A percentile compares a stretch with the other conserved stretches of the same genome.
Conservation (phyloP, 1,284 basidiomycete species). For the Malassezia furfur region DNA sequence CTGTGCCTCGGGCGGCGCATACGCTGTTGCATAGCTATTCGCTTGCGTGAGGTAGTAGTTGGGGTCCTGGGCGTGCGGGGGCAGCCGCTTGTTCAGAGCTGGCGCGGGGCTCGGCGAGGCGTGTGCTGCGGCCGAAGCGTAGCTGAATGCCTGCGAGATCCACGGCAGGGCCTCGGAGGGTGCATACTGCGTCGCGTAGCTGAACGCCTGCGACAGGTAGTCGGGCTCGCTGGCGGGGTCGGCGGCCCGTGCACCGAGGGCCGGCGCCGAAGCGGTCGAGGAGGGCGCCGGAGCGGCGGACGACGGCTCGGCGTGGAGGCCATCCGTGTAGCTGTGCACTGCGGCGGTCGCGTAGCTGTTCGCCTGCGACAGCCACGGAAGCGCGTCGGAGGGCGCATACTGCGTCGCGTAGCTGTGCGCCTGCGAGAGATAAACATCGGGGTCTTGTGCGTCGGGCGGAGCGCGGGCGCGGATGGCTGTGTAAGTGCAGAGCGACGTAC, state of each 20-base stretch:
- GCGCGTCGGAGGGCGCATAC: background rate
- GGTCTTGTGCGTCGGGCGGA: background rate
- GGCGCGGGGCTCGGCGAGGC: too few relatives aligned
- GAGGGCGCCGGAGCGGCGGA: too few relatives aligned
- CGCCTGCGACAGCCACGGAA: background rate
- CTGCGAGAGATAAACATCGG: background rate
- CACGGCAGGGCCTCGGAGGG: background rate
- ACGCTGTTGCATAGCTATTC: conserved; percentile 3
- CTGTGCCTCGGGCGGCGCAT: background rate
- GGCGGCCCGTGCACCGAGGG: too few relatives aligned
- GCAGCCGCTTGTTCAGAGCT: too few relatives aligned
- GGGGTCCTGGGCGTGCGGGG: background rate
- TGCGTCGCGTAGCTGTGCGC: conserved; percentile 1
- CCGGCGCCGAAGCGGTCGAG: too few relatives aligned
- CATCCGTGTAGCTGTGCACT: background rate
- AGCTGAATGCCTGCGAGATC: background rate
- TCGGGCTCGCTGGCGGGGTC: too few relatives aligned
- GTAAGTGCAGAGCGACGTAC: background rate
- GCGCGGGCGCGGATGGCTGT: background rate
- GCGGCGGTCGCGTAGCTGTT: background rate
- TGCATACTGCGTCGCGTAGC: background rate
- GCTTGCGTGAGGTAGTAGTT: background rate
- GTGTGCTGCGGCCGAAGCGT: too few relatives aligned
- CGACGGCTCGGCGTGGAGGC: too few relatives aligned
- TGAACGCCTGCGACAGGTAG: background rate